These are phyloP conservation scores for Penicillium robsamsonii DNA, from an alignment of 495 filamentous ascomycete species.

Conservation along the genomic window DNA sequence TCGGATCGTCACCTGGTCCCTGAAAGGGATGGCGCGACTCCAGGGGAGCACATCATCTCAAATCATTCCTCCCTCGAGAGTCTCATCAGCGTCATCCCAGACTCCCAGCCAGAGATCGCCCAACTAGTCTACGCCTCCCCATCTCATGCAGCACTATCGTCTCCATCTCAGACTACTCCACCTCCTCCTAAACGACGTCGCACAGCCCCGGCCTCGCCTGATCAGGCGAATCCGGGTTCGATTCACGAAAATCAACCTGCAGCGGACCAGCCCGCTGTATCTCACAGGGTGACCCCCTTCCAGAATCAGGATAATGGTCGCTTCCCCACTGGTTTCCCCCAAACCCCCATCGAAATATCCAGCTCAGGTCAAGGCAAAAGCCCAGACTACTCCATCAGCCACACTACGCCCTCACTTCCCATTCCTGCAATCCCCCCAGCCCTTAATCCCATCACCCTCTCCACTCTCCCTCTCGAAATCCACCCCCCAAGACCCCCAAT, in stretches of 20 bases:
- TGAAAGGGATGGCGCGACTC: neutral
- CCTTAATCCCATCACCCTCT: neutral
- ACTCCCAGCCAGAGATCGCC: slow-evolving; percentile 34
- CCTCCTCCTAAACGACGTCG: slow-evolving; percentile 27
- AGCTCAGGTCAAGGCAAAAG: neutral
- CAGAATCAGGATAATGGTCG: neutral
- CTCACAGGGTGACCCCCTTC: neutral
- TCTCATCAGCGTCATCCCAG: slow-evolving; percentile 48
- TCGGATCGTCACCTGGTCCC: neutral
- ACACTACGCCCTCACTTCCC: neutral
- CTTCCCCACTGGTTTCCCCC: neutral
- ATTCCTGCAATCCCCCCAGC: slow-evolving; percentile 1
- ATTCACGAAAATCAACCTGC: neutral
- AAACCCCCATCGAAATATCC: neutral
- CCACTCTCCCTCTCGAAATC: slow-evolving; percentile 36
- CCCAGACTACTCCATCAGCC: neutral
- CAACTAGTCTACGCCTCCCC: neutral
- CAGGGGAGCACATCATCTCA: neutral
- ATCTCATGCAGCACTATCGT: slow-evolving; percentile 9
- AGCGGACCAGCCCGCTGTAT: neutral
- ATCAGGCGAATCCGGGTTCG: neutral
- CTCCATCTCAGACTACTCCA: neutral
- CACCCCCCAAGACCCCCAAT: slow-evolving; percentile 45
- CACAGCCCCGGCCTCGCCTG: neutral
- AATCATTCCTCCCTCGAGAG: slow-evolving; percentile 34